phyloP scores from a whole-genome alignment of 225 moss, liverwort and hornwort genomes.

The Pseudoscleropodium purum region DNA sequence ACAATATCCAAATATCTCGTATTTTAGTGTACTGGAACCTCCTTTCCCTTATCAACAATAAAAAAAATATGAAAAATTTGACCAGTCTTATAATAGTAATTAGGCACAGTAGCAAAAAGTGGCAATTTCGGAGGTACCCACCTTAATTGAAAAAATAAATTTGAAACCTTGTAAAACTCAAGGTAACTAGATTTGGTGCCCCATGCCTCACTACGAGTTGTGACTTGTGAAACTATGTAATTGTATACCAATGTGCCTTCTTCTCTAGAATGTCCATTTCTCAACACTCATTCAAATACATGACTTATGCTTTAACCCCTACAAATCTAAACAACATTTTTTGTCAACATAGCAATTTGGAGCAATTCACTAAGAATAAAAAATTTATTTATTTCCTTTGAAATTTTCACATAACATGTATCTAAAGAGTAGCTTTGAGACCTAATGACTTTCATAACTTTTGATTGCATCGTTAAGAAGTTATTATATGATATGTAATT shows the following conservation, averaged over 20 bases:
- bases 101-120: background rate
- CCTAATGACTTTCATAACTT: too few relatives aligned
- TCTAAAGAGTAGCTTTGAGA: too few relatives aligned
- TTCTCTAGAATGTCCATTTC: background rate
- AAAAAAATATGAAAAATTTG: background rate
- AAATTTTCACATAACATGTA: too few relatives aligned
- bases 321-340: too few relatives aligned
- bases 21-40: background rate
- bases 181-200: background rate
- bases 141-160: background rate
- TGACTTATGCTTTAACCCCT: too few relatives aligned
- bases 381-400: too few relatives aligned
- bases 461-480: too few relatives aligned
- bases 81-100: background rate
- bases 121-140: rapidly evolving
- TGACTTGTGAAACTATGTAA: background rate
- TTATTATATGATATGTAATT: too few relatives aligned
- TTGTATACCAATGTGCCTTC: background rate
- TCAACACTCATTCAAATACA: background rate
- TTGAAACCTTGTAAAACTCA: background rate
- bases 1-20: background rate
- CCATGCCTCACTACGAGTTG: background rate
- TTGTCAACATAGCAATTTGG: too few relatives aligned
- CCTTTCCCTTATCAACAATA: background rate
- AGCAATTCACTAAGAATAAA: too few relatives aligned